Percentiles rank a stretch among this genome's conserved stretches.
Evolutionary conservation across 2,329 filamentous ascomycete genomes (phyloP).

Genomic region (Botrytis cinerea): DNA sequence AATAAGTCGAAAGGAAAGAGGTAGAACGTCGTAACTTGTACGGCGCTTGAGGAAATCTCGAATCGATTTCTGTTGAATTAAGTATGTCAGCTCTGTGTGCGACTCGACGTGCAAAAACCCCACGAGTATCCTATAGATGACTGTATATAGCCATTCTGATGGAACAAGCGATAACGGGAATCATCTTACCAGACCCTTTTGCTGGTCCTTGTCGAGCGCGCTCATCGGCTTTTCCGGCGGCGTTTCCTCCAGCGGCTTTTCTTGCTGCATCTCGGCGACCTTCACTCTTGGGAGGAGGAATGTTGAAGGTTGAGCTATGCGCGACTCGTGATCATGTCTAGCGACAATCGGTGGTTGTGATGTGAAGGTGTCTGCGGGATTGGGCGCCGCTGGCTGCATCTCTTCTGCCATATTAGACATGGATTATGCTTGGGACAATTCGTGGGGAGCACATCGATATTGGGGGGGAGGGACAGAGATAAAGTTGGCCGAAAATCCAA

Average conservation of each 20-base stretch:
- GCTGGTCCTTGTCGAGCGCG: constrained; percentile 73
- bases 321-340: constrained; percentile 39
- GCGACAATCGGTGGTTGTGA: constrained; percentile 36
- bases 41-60: constrained; percentile 95
- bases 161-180: constrained; percentile 22
- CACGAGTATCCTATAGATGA: constrained; percentile 20
- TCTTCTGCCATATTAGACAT: constrained; percentile 43
- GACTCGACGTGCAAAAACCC: constrained; percentile 23
- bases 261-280: constrained; percentile 24
- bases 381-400: constrained; percentile 37
- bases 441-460: constrained; percentile 23
- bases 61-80: constrained; percentile 69
- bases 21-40: constrained; percentile 96
- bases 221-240: constrained; percentile 61
- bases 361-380: constrained; percentile 32
- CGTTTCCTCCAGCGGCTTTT: constrained; percentile 71
- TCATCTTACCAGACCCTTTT: constrained; percentile 71
- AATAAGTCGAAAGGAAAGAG: constrained; percentile 92
- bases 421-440: constrained; percentile 26
- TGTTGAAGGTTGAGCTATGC: constrained; percentile 43
- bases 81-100: constrained; percentile 37
- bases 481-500: constrained; percentile 1
- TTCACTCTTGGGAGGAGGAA: constrained; percentile 39
- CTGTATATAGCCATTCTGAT: neutral
- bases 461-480: neutral